Evolutionary conservation across 139 green algal species (phyloP).

Genomic region (Picochlorum sp.): DNA sequence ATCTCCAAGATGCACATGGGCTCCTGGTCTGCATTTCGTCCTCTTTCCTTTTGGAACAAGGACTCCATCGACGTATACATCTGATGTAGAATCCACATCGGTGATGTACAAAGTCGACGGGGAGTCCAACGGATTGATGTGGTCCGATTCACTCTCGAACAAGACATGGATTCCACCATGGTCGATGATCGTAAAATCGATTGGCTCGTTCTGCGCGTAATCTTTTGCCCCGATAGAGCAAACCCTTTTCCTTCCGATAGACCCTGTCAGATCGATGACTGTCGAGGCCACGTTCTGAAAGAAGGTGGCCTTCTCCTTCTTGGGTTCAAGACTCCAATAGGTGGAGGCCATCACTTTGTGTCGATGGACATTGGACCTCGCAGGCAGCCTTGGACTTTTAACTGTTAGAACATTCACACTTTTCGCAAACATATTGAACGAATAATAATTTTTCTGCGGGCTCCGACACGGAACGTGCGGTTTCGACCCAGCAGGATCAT

Average conservation of each 20-base stretch:
- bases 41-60: slow-evolving; percentile 18
- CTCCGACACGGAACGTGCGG: no score
- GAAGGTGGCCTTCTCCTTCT: not conserved
- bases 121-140: slow-evolving; percentile 15
- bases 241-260: slow-evolving; percentile 6
- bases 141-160: slow-evolving; percentile 24
- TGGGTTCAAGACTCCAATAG: not conserved
- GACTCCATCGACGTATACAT: slow-evolving; percentile 5
- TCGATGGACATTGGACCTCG: not conserved
- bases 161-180: slow-evolving; percentile 27
- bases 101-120: slow-evolving; percentile 23
- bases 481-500: not conserved
- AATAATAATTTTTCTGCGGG: no score
- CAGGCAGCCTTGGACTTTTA: not conserved
- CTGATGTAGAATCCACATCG: slow-evolving; percentile 6
- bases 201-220: not conserved
- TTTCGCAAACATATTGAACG: no score
- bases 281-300: not conserved
- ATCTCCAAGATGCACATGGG: slow-evolving; percentile 13
- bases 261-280: not conserved
- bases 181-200: slow-evolving; percentile 22
- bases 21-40: slow-evolving; percentile 14
- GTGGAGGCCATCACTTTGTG: not conserved
- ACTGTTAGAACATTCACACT: not conserved
- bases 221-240: slow-evolving; percentile 15